These are phyloP conservation scores for Cytidiella melzeri DNA, from an alignment of 768 basidiomycete genomes.

Conservation along the genomic window DNA sequence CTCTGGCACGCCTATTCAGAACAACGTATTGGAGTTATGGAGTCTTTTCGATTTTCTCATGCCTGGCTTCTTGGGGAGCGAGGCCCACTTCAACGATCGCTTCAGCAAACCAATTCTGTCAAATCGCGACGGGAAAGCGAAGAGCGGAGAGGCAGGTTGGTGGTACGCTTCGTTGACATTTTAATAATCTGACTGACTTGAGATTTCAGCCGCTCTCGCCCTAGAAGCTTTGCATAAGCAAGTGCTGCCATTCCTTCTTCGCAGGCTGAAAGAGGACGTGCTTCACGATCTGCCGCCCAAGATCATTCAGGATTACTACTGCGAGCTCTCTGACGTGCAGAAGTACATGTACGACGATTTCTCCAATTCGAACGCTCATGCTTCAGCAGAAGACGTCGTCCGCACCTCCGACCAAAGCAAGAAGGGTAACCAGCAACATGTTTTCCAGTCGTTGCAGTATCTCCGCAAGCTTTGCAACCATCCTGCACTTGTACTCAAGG, in stretches of 20 bases:
- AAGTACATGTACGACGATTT: slow-evolving; percentile 94
- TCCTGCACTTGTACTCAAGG: slow-evolving; percentile 85
- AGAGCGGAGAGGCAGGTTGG: slow-evolving; percentile 90
- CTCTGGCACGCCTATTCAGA: slow-evolving; percentile 97
- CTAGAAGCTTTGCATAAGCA: slow-evolving; percentile 97
- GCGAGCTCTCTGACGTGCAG: slow-evolving; percentile 93
- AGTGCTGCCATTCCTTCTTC: slow-evolving; percentile 95
- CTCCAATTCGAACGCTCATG: slow-evolving; percentile 66
- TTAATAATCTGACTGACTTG: not conserved
- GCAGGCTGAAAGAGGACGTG: slow-evolving; percentile 96
- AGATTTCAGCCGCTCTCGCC: slow-evolving; percentile 72
- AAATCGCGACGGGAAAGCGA: slow-evolving; percentile 91
- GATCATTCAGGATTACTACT: slow-evolving; percentile 99
- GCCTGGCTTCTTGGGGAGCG: slow-evolving; percentile 98
- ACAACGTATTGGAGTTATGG: slow-evolving; percentile 98
- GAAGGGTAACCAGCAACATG: slow-evolving; percentile 59
- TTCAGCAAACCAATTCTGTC: slow-evolving; percentile 95
- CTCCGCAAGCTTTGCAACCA: slow-evolving; percentile 97
- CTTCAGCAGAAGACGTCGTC: slow-evolving; percentile 61
- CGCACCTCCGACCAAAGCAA: slow-evolving; percentile 33
- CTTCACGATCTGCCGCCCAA: slow-evolving; percentile 94
- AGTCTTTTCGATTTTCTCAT: slow-evolving; percentile 98
- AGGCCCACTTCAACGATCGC: slow-evolving; percentile 88
- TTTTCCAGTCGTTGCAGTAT: slow-evolving; percentile 97
- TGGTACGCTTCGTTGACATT: slow-evolving; percentile 13